Evolutionary conservation across 2,329 filamentous ascomycete species (phyloP), one percentile per base, ranked within the genome.

Genomic region (Pseudocercospora cruenta): DNA sequence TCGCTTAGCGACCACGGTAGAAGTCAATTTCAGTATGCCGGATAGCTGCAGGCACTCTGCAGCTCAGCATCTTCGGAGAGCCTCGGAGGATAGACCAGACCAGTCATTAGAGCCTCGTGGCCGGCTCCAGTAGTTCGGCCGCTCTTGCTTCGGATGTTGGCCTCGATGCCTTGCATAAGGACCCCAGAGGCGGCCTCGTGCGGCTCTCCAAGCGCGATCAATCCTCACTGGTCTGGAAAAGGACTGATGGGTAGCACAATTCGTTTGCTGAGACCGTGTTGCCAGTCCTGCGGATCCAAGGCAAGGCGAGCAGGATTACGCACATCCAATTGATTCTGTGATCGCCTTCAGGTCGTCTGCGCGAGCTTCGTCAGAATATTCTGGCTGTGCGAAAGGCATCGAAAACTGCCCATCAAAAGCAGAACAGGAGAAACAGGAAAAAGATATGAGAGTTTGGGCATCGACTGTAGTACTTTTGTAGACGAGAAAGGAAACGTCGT

Each of bases 1-100:
- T 57, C 22, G 26, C 24, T 36, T n/a, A 57, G 7, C 7, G 24
- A 57, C 53, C 53, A 31, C 22, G 53, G 53, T 39, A 58, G 54
- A 33, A 8, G n/a, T 33, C 54, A 58, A 58, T 12, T 24, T 58
- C 54, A 58, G 28, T n/a, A 39, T 58, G 31, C 31, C n/a, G 54
- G 31, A 58, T 58, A 58, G 54, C 54, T 58, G 54, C 54, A 58
- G 28, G 54, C 54, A 39, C 26, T 58, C 28, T 58, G 54, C 54
- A 58, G 54, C 54, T 39, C 54, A 39, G 28, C 54, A 12, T 24
- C 22, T n/a, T 54, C 51, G 51, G 51, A 24, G 51, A 54, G 14
- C 9, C 51, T 54, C 51, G 51, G 51, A 31, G 9, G 21, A 54
- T n/a, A 24, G 16, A 4, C 24, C 21, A 54, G 16, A 16, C 51